A percentile compares a stretch with the other conserved stretches of the same genome.
phyloP scores from a whole-genome alignment of 1,284 basidiomycete species.

The Calocybe gambosa region DNA sequence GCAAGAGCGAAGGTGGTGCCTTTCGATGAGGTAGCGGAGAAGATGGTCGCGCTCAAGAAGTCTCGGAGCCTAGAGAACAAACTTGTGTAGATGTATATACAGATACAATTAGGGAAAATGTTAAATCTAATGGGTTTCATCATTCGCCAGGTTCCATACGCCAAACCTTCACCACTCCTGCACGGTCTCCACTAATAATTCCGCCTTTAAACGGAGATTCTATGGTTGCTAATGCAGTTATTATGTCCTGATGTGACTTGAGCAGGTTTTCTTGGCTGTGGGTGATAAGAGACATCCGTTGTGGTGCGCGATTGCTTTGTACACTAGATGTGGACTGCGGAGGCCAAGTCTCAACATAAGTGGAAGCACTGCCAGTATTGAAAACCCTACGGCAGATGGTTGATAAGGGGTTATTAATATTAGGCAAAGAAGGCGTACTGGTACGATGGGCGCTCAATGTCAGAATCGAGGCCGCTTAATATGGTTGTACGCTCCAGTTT shows the following conservation, averaged over 20 bases:
- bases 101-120: not conserved
- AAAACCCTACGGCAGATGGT: slow-evolving; percentile 28
- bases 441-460: slow-evolving; percentile 63
- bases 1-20: slow-evolving; percentile 62
- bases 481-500: slow-evolving; percentile 67
- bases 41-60: slow-evolving; percentile 62
- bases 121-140: too few species aligned
- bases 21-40: slow-evolving; percentile 59
- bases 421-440: slow-evolving; percentile 36
- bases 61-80: slow-evolving; percentile 52
- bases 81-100: slow-evolving; percentile 15
- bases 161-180: slow-evolving; percentile 81
- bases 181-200: slow-evolving; percentile 79
- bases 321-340: slow-evolving; percentile 34
- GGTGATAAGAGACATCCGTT: slow-evolving; percentile 71
- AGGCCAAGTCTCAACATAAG: slow-evolving; percentile 63
- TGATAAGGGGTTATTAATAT: too few species aligned
- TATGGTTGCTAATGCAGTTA: slow-evolving; percentile 75
- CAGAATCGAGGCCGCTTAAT: slow-evolving; percentile 65
- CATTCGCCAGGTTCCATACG: slow-evolving; percentile 48
- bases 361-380: slow-evolving; percentile 36
- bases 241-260: slow-evolving; percentile 76
- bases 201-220: slow-evolving; percentile 86
- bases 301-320: slow-evolving; percentile 60
- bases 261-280: slow-evolving; percentile 75